Conservation (phyloP, 1,284 basidiomycete species). For the Vanrija sp. region DNA sequence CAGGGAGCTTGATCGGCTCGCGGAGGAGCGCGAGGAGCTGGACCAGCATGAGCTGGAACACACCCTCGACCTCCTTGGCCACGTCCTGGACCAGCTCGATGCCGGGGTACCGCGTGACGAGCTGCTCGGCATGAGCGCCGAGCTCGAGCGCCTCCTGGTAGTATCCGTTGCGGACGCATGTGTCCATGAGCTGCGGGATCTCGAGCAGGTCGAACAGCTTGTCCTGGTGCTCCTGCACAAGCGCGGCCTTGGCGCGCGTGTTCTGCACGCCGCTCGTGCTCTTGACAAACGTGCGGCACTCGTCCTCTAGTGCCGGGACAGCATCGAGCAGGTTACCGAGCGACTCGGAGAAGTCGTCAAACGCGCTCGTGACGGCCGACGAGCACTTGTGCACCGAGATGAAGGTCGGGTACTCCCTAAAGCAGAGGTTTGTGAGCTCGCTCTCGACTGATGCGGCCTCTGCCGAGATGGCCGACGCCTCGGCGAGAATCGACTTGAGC, state of each 20-base stretch:
- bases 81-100: conserved; percentile 57
- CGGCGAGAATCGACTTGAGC: conserved; percentile 62
- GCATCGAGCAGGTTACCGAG: conserved; percentile 62
- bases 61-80: conserved; percentile 67
- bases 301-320: conserved; percentile 67
- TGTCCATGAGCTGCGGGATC: conserved; percentile 81
- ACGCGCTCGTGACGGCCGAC: conserved; percentile 60
- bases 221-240: conserved; percentile 84
- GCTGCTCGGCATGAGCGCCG: conserved; percentile 59
- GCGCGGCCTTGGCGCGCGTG: conserved; percentile 66
- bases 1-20: conserved; percentile 81
- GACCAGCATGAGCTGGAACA: conserved; percentile 52
- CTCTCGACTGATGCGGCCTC: conserved; percentile 78
- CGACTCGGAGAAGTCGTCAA: conserved; percentile 62
- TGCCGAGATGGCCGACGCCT: conserved; percentile 69
- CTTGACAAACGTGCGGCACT: conserved; percentile 62
- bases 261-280: conserved; percentile 59
- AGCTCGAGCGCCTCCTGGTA: conserved; percentile 86
- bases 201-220: conserved; percentile 86
- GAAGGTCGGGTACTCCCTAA: conserved; percentile 82
- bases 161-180: conserved; percentile 84
- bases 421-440: conserved; percentile 80
- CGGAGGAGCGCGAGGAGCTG: conserved; percentile 74
- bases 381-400: conserved; percentile 65
- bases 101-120: conserved; percentile 51